A percentile compares a stretch with the other conserved stretches of the same genome.
Evolutionary conservation across 78 protist genomes (phyloP).

Genomic region (Capsaspora owczarzaki): DNA sequence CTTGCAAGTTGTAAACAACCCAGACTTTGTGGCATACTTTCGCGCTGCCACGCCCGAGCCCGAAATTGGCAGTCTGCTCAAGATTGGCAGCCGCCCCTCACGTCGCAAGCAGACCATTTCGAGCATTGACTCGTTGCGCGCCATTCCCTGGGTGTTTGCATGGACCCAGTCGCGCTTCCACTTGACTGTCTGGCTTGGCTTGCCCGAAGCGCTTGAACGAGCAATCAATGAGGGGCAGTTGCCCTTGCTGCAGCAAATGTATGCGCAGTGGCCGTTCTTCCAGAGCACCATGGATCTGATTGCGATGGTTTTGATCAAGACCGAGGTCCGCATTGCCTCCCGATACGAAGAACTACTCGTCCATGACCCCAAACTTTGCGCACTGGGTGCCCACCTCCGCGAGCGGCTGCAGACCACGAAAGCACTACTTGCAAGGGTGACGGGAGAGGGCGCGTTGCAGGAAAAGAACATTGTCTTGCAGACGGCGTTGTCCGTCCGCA

Average conservation of each 20-base stretch:
- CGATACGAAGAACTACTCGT: constrained; percentile 7
- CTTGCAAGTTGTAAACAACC: constrained; percentile 24
- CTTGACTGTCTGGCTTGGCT: constrained; percentile 72
- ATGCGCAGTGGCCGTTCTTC: constrained; percentile 64
- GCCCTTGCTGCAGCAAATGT: constrained; percentile 34
- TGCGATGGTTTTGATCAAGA: constrained; percentile 22
- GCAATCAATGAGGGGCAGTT: neutral
- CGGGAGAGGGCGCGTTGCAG: neutral
- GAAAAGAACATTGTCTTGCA: neutral
- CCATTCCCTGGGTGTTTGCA: constrained; percentile 69
- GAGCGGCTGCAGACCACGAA: no score
- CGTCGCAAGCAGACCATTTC: constrained; percentile 18
- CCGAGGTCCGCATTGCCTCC: neutral
- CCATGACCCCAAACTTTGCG: neutral
- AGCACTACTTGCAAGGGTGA: no score
- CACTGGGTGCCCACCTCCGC: no score
- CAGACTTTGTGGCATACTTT: constrained; percentile 54
- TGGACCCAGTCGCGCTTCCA: constrained; percentile 59
- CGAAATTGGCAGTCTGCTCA: constrained; percentile 36
- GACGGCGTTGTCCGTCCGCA: neutral
- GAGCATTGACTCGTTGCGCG: constrained; percentile 37
- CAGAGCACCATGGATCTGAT: constrained; percentile 47
- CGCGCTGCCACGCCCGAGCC: constrained; percentile 48
- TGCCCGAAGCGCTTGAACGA: constrained; percentile 22
- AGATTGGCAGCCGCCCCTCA: constrained; percentile 56